Conservation (phyloP, 1,284 basidiomycete species). For the Ustilago xerochloae region DNA sequence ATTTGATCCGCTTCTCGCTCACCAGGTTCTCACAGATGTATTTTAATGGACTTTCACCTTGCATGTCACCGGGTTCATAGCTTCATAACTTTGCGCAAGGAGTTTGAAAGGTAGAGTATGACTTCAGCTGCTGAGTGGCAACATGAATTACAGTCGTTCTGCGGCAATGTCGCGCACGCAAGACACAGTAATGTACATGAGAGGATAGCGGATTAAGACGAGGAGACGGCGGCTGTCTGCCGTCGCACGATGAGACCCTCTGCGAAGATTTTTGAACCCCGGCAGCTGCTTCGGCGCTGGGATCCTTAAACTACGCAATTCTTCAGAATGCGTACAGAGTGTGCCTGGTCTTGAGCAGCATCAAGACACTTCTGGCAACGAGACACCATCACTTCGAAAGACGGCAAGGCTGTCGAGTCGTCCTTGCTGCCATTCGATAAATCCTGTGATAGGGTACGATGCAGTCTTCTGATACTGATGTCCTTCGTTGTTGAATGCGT, state of each 20-base stretch:
- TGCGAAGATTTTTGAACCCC: too few species aligned
- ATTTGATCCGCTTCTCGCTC: too few species aligned
- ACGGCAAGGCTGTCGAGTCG: slow-evolving; percentile 5
- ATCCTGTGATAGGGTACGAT: neutral
- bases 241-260: neutral
- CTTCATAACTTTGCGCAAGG: too few species aligned
- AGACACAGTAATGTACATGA: neutral
- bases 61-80: too few species aligned
- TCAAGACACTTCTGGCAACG: slow-evolving; percentile 11
- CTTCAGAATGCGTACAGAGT: slow-evolving; percentile 6
- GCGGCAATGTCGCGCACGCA: neutral
- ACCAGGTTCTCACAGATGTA: too few species aligned
- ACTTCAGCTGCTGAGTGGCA: too few species aligned
- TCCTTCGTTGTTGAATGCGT: slow-evolving; percentile 14
- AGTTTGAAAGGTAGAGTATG: too few species aligned
- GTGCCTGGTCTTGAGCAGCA: slow-evolving; percentile 9
- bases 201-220: too few species aligned
- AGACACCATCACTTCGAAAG: slow-evolving; percentile 8
- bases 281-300: too few species aligned
- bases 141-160: too few species aligned
- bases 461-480: neutral
- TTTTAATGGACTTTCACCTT: too few species aligned
- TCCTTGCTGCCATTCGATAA: neutral
- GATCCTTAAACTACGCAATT: neutral
- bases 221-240: neutral